phyloP scores from a whole-genome alignment of 805 yeast genomes.

The Ogataea pilisensis region DNA sequence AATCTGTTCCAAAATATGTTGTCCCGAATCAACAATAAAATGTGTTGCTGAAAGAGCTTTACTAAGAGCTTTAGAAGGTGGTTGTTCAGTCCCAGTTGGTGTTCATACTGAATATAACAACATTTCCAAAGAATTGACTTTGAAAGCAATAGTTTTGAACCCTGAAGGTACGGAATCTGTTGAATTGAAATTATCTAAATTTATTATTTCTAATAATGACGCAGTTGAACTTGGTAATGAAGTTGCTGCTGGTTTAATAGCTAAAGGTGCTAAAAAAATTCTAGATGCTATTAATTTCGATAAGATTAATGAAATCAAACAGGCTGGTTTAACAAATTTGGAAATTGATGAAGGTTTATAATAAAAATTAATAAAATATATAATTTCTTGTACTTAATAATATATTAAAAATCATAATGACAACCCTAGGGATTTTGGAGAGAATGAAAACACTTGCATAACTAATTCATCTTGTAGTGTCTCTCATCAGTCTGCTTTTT shows the following conservation, averaged over 20 bases:
- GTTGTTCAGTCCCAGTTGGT: constrained; percentile 97
- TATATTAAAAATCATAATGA: too few species aligned
- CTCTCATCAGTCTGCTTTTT: too few species aligned
- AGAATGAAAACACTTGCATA: too few species aligned
- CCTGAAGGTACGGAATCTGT: constrained; percentile 77
- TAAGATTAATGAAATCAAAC: constrained; percentile 45
- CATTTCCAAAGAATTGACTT: constrained; percentile 38
- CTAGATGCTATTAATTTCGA: constrained; percentile 76
- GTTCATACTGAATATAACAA: constrained; percentile 56
- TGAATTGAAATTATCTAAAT: constrained; percentile 43
- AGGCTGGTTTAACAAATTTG: constrained; percentile 27
- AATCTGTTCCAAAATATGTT: constrained; percentile 62
- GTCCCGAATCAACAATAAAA: constrained; percentile 61
- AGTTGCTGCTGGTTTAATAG: constrained; percentile 63
- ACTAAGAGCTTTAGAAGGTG: constrained; percentile 89
- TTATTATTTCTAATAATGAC: constrained; percentile 45
- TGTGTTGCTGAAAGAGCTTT: constrained; percentile 87
- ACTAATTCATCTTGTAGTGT: too few species aligned
- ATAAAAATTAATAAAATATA: too few species aligned
- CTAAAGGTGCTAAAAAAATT: constrained; percentile 77
- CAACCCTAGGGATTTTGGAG: too few species aligned
- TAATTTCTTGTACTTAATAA: too few species aligned
- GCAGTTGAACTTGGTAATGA: constrained; percentile 66
- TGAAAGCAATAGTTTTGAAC: constrained; percentile 74
- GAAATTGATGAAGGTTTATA: constrained; percentile 5